These are phyloP conservation scores for Megacollybia marginata DNA, from an alignment of 768 basidiomycete species.

Conservation along the genomic window DNA sequence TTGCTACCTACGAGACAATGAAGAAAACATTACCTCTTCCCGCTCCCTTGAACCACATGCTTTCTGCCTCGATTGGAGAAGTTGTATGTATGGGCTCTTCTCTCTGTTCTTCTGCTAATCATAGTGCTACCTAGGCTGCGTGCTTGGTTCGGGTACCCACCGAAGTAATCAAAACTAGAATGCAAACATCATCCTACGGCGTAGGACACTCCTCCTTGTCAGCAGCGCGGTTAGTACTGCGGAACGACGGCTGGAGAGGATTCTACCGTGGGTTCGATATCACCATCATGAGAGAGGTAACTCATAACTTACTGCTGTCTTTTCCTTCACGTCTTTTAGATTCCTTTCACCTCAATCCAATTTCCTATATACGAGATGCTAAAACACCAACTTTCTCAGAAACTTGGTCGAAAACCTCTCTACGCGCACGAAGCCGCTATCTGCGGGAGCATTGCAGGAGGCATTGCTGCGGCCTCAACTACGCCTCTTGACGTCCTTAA, in stretches of 20 bases:
- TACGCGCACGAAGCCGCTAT: conserved; percentile 73
- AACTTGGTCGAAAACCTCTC: conserved; percentile 46
- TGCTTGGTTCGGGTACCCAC: conserved; percentile 93
- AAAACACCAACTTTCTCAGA: conserved; percentile 56
- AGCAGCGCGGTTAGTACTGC: conserved; percentile 48
- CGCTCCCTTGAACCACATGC: conserved; percentile 44
- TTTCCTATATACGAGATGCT: conserved; percentile 93
- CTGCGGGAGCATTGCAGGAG: conserved; percentile 90
- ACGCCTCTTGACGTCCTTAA: conserved; percentile 97
- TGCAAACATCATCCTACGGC: conserved; percentile 77
- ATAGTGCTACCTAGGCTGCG: conserved; percentile 47
- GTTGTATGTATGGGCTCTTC: conserved; percentile 21
- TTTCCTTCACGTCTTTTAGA: conserved; percentile 35
- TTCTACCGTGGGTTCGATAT: conserved; percentile 86
- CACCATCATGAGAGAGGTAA: conserved; percentile 65
- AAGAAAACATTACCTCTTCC: conserved; percentile 68
- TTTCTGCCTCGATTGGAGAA: conserved; percentile 27
- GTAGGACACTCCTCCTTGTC: conserved; percentile 48
- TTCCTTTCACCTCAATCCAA: conserved; percentile 93
- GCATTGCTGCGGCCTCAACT: conserved; percentile 80
- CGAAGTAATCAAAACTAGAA: conserved; percentile 91
- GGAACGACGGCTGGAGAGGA: conserved; percentile 61
- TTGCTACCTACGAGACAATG: conserved; percentile 86
- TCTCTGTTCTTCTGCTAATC: conserved; percentile 20
- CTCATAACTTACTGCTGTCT: conserved; percentile 13